Percentiles rank a stretch among this genome's conserved stretches.
Evolutionary conservation across 176 grass and related monocot genomes (phyloP).

Genomic region (Cymbopogon citratus): DNA sequence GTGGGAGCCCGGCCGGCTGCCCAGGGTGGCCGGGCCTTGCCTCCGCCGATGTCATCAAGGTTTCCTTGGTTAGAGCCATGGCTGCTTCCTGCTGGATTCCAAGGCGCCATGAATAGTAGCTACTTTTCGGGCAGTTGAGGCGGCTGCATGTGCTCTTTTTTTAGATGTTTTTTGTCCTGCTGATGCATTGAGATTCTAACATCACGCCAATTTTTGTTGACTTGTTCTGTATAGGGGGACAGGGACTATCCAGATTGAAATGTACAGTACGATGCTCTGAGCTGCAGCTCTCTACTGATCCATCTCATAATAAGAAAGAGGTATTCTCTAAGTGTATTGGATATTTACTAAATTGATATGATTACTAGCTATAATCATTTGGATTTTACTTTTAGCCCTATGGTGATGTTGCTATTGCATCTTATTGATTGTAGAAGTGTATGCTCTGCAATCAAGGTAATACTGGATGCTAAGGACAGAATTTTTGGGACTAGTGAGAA

Average conservation of each 20-base stretch:
- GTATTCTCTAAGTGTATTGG: background rate
- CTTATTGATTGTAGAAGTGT: background rate
- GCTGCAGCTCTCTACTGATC: conserved; percentile 6
- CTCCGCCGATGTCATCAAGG: too few species aligned
- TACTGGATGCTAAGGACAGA: background rate
- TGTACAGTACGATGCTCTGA: background rate
- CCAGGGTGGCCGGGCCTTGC: too few species aligned
- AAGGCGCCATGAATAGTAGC: background rate
- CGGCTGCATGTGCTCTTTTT: background rate
- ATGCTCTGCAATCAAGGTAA: background rate
- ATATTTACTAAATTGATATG: background rate
- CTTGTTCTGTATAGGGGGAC: conserved; percentile 20
- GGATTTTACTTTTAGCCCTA: background rate
- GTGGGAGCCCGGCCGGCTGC: too few species aligned
- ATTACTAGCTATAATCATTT: background rate
- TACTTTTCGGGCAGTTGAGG: conserved; percentile 20
- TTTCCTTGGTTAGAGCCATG: conserved; percentile 11
- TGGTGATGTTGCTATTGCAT: background rate
- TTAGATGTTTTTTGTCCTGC: background rate
- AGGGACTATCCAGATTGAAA: background rate
- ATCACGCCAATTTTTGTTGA: background rate
- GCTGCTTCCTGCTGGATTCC: conserved; percentile 10
- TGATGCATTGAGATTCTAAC: background rate
- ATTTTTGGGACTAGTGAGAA: background rate
- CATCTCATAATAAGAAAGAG: conserved; percentile 16